Evolutionary conservation across 2,329 filamentous ascomycete species (phyloP).

Genomic region (Fusarium sterilihyphosum): DNA sequence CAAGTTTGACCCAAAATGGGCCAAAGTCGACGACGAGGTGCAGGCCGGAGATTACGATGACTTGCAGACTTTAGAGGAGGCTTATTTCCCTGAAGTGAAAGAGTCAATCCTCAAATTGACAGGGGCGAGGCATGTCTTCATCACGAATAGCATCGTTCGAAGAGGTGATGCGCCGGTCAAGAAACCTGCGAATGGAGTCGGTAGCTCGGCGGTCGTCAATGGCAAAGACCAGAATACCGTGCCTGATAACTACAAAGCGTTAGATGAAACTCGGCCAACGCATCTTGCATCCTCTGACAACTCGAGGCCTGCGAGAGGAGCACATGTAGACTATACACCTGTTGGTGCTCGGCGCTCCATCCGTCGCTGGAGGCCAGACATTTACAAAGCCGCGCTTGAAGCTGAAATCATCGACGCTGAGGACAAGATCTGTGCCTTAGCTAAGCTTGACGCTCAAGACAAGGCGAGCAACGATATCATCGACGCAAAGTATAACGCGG

Average conservation of each 20-base stretch:
- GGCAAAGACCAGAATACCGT: background rate
- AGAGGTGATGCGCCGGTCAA: background rate
- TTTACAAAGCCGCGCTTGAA: background rate
- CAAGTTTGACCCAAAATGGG: background rate
- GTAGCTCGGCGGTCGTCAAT: background rate
- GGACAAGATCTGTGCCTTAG: background rate
- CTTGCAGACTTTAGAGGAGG: background rate
- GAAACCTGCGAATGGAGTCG: background rate
- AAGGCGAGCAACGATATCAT: background rate
- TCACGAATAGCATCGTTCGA: background rate
- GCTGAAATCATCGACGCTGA: background rate
- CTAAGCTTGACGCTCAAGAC: background rate
- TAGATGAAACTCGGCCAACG: background rate
- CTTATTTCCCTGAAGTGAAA: background rate
- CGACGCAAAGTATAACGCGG: background rate
- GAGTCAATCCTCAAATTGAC: background rate
- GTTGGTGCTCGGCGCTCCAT: background rate
- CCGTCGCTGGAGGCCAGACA: background rate
- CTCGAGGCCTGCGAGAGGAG: background rate
- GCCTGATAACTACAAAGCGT: background rate
- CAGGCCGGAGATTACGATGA: background rate
- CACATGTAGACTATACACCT: background rate
- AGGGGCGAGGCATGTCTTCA: background rate
- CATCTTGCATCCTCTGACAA: background rate
- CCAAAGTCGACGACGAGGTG: background rate